Conservation (phyloP, 169 alveolate species). For the Cryptosporidium felis region DNA sequence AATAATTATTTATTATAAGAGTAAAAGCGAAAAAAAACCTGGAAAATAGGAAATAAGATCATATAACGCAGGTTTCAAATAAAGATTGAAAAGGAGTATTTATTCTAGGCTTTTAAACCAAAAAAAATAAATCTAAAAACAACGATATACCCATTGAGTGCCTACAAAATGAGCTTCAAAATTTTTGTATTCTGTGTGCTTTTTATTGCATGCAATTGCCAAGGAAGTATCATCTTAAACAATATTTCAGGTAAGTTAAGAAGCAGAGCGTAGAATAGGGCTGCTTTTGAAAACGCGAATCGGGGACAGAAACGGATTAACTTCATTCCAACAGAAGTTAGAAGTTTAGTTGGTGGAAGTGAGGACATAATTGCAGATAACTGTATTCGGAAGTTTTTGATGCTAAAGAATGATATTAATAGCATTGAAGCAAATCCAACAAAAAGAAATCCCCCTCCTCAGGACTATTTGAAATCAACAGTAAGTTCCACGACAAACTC, state of each 20-base stretch:
- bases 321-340: too few species aligned
- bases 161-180: too few species aligned
- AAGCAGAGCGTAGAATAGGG: background rate
- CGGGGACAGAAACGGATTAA: too few species aligned
- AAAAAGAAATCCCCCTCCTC: slow-evolving; percentile 59
- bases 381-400: slow-evolving; percentile 36
- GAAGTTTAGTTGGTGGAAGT: background rate
- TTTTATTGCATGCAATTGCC: background rate
- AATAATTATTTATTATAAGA: too few species aligned
- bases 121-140: too few species aligned
- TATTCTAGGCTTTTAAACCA: too few species aligned
- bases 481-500: slow-evolving; percentile 36
- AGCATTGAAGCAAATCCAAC: slow-evolving; percentile 63
- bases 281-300: background rate
- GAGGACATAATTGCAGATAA: slow-evolving; percentile 33
- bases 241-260: background rate
- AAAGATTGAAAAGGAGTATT: too few species aligned
- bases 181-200: too few species aligned
- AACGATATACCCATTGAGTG: too few species aligned
- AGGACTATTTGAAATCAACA: slow-evolving; percentile 23
- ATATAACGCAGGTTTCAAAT: too few species aligned
- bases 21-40: too few species aligned
- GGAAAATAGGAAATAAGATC: too few species aligned
- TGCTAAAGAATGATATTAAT: slow-evolving; percentile 39
- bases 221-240: background rate